phyloP scores from a whole-genome alignment of 805 yeast species.

The Saccharomycopsis selenospora region DNA sequence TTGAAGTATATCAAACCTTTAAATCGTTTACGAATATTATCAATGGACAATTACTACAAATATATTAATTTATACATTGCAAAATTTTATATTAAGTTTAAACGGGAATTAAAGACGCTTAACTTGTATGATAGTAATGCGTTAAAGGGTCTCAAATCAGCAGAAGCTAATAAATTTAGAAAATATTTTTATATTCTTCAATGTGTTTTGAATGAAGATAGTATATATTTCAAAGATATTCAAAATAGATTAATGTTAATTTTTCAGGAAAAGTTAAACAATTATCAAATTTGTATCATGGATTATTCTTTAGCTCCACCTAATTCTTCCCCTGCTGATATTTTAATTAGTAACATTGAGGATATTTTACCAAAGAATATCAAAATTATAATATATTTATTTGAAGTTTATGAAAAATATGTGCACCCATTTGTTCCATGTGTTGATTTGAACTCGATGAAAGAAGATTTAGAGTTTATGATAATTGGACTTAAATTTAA shows the following conservation, averaged over 20 bases:
- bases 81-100: background rate
- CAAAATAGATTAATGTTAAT: background rate
- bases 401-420: constrained; percentile 11
- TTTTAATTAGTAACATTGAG: constrained; percentile 10
- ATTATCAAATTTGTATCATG: no score
- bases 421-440: constrained; percentile 17
- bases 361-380: constrained; percentile 5
- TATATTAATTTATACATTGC: background rate
- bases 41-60: background rate
- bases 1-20: background rate
- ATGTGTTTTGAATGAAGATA: constrained; percentile 4
- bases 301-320: no score
- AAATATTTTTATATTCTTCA: background rate
- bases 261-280: background rate
- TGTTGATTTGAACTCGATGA: constrained; percentile 7
- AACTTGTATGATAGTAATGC: background rate
- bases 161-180: background rate
- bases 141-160: background rate
- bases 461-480: constrained; percentile 10
- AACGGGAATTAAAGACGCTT: background rate
- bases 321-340: no score
- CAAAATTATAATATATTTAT: constrained; percentile 9
- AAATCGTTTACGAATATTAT: background rate
- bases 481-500: constrained; percentile 12
- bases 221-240: background rate